Evolutionary conservation across 169 alveolate species (phyloP), one percentile per base, ranked within the genome.

Genomic region (Cryptosporidium parvum): DNA sequence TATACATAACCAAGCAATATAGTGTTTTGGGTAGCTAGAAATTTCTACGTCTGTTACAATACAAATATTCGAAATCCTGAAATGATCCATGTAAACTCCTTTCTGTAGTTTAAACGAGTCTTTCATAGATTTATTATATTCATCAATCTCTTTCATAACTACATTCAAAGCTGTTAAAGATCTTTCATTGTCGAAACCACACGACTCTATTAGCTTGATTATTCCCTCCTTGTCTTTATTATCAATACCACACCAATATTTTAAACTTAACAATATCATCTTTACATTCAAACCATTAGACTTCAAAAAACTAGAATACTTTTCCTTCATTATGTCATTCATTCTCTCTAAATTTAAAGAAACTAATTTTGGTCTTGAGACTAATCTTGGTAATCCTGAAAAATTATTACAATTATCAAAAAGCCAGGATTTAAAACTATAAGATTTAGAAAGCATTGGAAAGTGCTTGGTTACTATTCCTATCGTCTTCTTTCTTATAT

Each of bases 1-100:
- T 61, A 62, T 53, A 42, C 89, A 80, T 8, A 80, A 6, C 89
- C 89, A 80, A 7, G 89, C 59, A 62, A 80, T 42, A 26, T 80
- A 80, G 14, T 62, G 51, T 16, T 21, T 80, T 44, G 89, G 89
- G 35, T 61, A 80, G 68, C 18, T 26, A 10, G 44, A 23, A n/a
- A 62, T 51, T 1, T 29, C 51, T 21, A 80, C 10, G 23, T 80
- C 80, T 29, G 75, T 59, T 9, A 80, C 52, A 5, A 80, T 80
- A 26, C 75, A 65, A 8, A 45, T 42, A 39, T 62, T 45, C 5
- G 69, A 80, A 21, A 26, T 29, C 2, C 42, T 26, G 44, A 42
- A 62, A n/a, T 62, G 65, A 21, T 80, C 75, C 44, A 65, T 33
- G 26, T 62, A 80, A 9, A 80, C 62, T 56, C 70, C 70, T 35